A percentile compares a stretch with the other conserved stretches of the same genome.
Evolutionary conservation across 805 yeast species (phyloP).

Genomic region (Groenewaldozyma salmanticensis): DNA sequence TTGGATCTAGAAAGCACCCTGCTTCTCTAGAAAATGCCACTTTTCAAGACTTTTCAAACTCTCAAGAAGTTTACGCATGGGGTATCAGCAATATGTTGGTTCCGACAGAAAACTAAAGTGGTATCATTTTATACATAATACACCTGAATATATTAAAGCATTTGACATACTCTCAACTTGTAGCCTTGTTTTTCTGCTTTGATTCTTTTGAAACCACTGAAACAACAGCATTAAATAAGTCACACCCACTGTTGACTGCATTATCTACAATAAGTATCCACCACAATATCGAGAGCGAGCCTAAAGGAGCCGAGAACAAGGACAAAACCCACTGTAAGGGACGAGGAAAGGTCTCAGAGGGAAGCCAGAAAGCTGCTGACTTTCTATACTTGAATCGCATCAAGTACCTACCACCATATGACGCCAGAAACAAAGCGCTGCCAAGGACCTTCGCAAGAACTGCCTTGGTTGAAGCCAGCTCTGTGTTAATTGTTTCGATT

Average conservation of each 20-base stretch:
- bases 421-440: conserved; percentile 27
- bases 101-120: neutral
- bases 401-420: conserved; percentile 32
- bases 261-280: conserved; percentile 39
- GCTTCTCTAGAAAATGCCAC: too few species aligned
- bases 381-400: conserved; percentile 46
- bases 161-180: too few species aligned
- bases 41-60: conserved; percentile 20
- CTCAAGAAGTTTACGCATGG: conserved; percentile 19
- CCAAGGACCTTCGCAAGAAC: conserved; percentile 29
- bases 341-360: conserved; percentile 46
- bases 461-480: conserved; percentile 24
- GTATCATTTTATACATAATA: neutral
- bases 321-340: conserved; percentile 46
- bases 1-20: conserved; percentile 13
- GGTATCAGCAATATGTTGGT: conserved; percentile 13
- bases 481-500: too few species aligned
- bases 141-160: too few species aligned
- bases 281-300: conserved; percentile 49
- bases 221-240: too few species aligned
- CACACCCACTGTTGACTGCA: conserved; percentile 12
- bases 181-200: conserved; percentile 1
- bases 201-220: neutral
- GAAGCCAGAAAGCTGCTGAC: conserved; percentile 47
- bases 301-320: conserved; percentile 54